Evolutionary conservation across 2,329 filamentous ascomycete genomes (phyloP), one percentile per base, ranked within the genome.

Genomic region (Pseudopithomyces maydicus): DNA sequence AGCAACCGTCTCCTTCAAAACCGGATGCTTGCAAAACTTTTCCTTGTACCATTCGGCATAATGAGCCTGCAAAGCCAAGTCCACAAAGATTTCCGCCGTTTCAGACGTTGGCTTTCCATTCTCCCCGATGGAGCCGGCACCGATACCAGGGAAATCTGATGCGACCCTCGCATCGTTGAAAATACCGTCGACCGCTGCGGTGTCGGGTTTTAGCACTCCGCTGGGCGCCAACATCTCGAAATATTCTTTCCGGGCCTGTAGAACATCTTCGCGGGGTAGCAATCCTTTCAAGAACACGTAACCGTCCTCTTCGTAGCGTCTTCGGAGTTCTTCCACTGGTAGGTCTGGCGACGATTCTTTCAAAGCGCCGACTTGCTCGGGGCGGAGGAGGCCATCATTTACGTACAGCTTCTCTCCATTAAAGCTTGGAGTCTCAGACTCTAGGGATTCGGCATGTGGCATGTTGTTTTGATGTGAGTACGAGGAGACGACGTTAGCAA

Each of bases 231-330:
- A 74, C 42, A 81, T 80, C 2, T 74, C 70, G 67, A 87, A 87
- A 68, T 86, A 87, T 32, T 77, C 70, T 54, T 80, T 73, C 1
- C 85, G 80, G 8, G 81, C 80, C 35, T 77, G 74, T 8, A 85
- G 75, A 1, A 86, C 83, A 52, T 86, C 82, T 2, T 75, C 69
- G 2, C 80, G 79, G 0, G 84, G 84, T 1, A 87, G 70, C 0
- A 87, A 67, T 0, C 79, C 78, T 61, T 86, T 86, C 2, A 87
- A 53, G 52, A 84, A 83, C 26, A 87, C 68, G 60, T 86, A 86
- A 20, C 84, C 84, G 44, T 86, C 79, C 56, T 79, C 67, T 6
- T 78, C 59, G 63, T 79, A 83, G 29, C 80, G 78, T 4, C 67
- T 64, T n/a, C 77, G 77, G 1, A 85, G 74, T 41, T 83, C 80